These are phyloP conservation scores for Phoenix dactylifera DNA, from an alignment of 176 grass and related monocot species.

Conservation along the genomic window DNA sequence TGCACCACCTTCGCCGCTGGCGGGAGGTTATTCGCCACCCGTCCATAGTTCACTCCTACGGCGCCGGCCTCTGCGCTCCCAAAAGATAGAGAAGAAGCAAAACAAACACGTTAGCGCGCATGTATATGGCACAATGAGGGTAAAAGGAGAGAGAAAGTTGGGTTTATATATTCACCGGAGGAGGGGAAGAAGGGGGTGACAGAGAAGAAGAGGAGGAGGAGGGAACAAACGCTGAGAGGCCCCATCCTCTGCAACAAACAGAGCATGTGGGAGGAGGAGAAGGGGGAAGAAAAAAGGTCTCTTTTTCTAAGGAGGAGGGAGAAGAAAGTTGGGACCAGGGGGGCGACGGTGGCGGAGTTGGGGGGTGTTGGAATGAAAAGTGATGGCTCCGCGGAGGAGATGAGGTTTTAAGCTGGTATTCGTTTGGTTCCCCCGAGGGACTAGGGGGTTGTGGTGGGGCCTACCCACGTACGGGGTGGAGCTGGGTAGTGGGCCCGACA, in stretches of 20 bases:
- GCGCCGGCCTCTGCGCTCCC: conserved; percentile 39
- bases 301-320: too few relatives aligned
- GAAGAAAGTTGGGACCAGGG: too few relatives aligned
- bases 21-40: conserved; percentile 82
- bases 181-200: background rate
- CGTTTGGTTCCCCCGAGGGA: background rate
- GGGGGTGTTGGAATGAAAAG: too few relatives aligned
- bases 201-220: background rate
- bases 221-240: conserved; percentile 9
- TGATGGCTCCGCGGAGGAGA: too few relatives aligned
- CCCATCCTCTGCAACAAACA: conserved; percentile 35
- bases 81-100: background rate
- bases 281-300: too few relatives aligned
- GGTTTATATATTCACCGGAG: background rate
- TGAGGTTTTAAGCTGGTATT: too few relatives aligned
- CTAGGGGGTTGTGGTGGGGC: too few relatives aligned
- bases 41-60: conserved; percentile 83
- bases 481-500: conserved; percentile 15
- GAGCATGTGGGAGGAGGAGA: conserved; percentile 11
- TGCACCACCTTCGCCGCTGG: conserved; percentile 43
- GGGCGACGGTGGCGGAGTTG: too few relatives aligned
- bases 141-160: too few relatives aligned
- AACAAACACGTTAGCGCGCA: too few relatives aligned
- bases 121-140: too few relatives aligned
- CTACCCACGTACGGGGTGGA: conserved; percentile 1